Evolutionary conservation across 257 asterid genomes (phyloP), one percentile per base, ranked within the genome.

Genomic region (Solanum appendiculatum): DNA sequence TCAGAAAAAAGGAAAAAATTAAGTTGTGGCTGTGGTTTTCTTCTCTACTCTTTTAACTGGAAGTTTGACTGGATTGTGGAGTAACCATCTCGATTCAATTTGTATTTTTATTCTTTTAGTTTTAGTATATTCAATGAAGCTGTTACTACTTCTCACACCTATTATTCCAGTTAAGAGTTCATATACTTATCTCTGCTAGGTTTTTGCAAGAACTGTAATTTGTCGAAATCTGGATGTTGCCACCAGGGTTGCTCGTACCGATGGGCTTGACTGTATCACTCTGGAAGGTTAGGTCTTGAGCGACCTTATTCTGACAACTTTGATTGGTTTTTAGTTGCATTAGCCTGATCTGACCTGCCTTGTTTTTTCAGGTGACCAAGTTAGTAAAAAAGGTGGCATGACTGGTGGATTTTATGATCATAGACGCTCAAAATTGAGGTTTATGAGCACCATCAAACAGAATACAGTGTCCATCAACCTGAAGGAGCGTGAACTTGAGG

Each of bases 311-410:
- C 68, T 44, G 87, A 84, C 73, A 66, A 60, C 40, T 80, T 87
- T 84, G 25, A 75, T 81, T 85, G 39, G 68, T 51, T 51, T 34
- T 63, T 68, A 78, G 29, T 86, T 85, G 88, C 80, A 84, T 39
- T 88, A 72, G 64, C 85, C 44, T 87, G 86, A 74, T 58, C 86
- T 87, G 70, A 64, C 70, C 63, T 68, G 82, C 60, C 85, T 91
- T 40, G 88, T 81, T 60, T 25, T 85, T 86, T 86, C 92, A 97
- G 99, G 99, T 85, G 99, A 97, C 93, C 99, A 97, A 92, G 99
- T 97, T 69, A 97, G 96, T 94, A 97, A 95, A 92, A 96, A 95
- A 90, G 99, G 99, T 88, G 99, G 99, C 89, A 97, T 97, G 99
- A 97, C 99, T 39, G 99, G 99, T 68, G 99, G 99, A 44, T 97